Evolutionary conservation across 306 rosid species (phyloP), one percentile per base, ranked within the genome.

Genomic region (Lablab purpureus): DNA sequence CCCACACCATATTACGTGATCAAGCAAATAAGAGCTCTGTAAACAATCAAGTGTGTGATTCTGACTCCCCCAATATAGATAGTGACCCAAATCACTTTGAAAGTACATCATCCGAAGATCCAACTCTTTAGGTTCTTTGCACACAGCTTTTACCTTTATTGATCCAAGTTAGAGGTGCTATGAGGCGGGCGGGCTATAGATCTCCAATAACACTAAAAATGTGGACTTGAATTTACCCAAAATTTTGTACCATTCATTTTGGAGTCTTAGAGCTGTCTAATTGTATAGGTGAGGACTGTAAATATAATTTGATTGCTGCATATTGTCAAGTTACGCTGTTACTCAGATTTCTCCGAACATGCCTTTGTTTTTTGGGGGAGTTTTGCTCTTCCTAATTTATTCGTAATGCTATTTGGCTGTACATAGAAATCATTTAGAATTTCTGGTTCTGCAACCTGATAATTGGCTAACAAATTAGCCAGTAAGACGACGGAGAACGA

Each of bases 271-370:
- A 76, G 47, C 41, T 76, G 34, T 47, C 71, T 23, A 66, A 10
- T 75, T 86, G 87, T 81, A 88, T 75, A 76, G 85, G 49, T 30
- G 19, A 73, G 81, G 78, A 59, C 51, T 88, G 97, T 91, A 90
- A 52, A 91, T 88, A 87, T 82, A 72, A 66, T 74, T 52, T 32
- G 25, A 7, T 80, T 65, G 76, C 79, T 86, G 81, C 59, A 11
- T 67, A 43, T 70, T 55, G 43, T 73, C 65, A 49, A 80, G 45
- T 66, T 75, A 21, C 62, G 62, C 67, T 67, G 25, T 56, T 84
- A 46, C 50, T 37, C 59, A 32, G 49, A 64, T 64, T 59, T 75
- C 60, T 40, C 55, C 74, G 1, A 8, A 32, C 22, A 37, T n/a
- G 54, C 56, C 21, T 34, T 63, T 34, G 8, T 34, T 37, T 11